Conservation (phyloP, 352 stramenopile genomes). For the Hyaloperonospora brassicae region DNA sequence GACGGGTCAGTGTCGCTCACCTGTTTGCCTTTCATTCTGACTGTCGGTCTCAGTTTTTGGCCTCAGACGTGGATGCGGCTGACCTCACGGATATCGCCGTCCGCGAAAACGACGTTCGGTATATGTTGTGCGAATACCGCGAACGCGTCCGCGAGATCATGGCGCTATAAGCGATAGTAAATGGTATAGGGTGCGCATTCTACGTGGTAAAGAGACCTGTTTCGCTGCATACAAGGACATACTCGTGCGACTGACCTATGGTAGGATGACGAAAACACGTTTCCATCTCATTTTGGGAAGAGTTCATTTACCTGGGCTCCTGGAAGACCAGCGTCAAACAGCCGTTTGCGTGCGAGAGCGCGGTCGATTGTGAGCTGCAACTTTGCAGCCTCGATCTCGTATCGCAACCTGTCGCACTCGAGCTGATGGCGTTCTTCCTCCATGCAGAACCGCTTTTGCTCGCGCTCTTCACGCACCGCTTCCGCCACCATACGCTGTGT, state of each 20-base stretch:
- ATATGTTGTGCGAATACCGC: constrained; percentile 53
- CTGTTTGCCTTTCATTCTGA: neutral
- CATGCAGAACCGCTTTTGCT: constrained; percentile 51
- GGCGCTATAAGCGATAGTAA: constrained; percentile 4
- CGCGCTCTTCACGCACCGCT: constrained; percentile 53
- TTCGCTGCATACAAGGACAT: neutral
- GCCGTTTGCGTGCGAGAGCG: constrained; percentile 42
- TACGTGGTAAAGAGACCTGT: constrained; percentile 8
- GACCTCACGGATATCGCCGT: constrained; percentile 52
- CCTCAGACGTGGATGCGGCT: constrained; percentile 16
- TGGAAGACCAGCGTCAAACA: constrained; percentile 42
- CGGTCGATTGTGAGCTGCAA: constrained; percentile 46
- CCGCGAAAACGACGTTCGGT: constrained; percentile 50
- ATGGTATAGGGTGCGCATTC: constrained; percentile 12
- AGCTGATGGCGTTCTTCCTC: constrained; percentile 53
- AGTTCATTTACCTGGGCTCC: constrained; percentile 32
- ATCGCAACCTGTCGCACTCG: constrained; percentile 58
- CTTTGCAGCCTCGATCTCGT: constrained; percentile 45
- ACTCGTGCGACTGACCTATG: no score
- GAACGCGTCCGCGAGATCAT: constrained; percentile 33
- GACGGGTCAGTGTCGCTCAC: constrained; percentile 2
- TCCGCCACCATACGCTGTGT: constrained; percentile 45
- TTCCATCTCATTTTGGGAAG: constrained; percentile 13
- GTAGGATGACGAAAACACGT: neutral
- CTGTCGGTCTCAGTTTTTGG: constrained; percentile 5